These are phyloP conservation scores for Panicum hallii DNA, from an alignment of 202 grass and related monocot species.

Conservation along the genomic window DNA sequence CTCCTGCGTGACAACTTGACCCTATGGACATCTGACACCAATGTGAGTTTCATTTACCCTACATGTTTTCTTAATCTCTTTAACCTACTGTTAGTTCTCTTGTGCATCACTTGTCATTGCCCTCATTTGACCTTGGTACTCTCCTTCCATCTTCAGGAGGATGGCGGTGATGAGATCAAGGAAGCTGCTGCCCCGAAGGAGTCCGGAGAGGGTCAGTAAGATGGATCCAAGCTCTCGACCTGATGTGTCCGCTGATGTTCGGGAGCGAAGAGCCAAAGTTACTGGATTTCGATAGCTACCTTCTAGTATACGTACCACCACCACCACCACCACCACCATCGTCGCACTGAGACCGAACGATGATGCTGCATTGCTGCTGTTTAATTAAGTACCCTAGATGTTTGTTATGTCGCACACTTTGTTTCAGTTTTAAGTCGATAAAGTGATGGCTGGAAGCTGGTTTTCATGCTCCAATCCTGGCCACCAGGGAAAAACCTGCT, in stretches of 20 bases:
- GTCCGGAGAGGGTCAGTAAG: slow-evolving; percentile 59
- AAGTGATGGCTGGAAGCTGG: slow-evolving; percentile 53
- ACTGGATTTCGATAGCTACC: slow-evolving; percentile 51
- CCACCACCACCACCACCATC: background rate
- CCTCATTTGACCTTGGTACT: slow-evolving; percentile 17
- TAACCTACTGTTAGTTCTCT: background rate
- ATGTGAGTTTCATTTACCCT: slow-evolving; percentile 39
- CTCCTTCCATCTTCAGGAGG: slow-evolving; percentile 47
- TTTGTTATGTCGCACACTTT: slow-evolving; percentile 14
- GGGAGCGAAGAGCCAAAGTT: background rate
- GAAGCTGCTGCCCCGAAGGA: slow-evolving; percentile 71
- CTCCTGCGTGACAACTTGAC: slow-evolving; percentile 88
- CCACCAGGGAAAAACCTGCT: slow-evolving; percentile 28
- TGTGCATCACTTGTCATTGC: background rate
- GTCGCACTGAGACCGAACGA: background rate
- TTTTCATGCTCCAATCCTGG: slow-evolving; percentile 43
- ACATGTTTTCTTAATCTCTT: background rate
- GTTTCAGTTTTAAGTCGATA: slow-evolving; percentile 45
- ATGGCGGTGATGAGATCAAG: slow-evolving; percentile 73
- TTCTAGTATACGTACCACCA: slow-evolving; percentile 9
- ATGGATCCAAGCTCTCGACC: slow-evolving; percentile 1
- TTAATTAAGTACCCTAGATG: slow-evolving; percentile 48
- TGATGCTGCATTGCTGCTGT: slow-evolving; percentile 42
- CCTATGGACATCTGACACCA: slow-evolving; percentile 87
- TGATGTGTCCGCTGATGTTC: slow-evolving; percentile 38